Base-by-base conservation (phyloP, 257 asterid species). In the Solanum microdontum region DNA sequence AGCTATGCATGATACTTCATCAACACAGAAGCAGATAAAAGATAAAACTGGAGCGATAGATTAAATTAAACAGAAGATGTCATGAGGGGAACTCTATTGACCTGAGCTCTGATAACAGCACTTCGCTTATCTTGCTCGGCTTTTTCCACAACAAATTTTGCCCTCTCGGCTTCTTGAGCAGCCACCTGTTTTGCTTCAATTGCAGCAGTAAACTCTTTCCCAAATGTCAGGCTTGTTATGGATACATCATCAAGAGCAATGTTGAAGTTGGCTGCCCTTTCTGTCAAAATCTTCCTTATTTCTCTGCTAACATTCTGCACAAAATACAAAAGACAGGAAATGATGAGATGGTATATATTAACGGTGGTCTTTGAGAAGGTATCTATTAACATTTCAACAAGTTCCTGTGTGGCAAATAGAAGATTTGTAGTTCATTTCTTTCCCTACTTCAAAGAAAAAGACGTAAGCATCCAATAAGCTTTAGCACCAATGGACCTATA, bases 181-280 rank as follows among this genome's bases (percentile, higher is more conserved):
- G 98, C 98, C 37, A 96, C 97, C 89, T 95, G 99, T 82, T 96
- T 96, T 88, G 99, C 99, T 95, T 96, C 99, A 87, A 96, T 95
- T 86, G 99, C 98, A 88, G 98, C 98, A 24, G 98, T 94, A 89
- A 95, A 96, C 88, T 96, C 99, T 90, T 34, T 94, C 33, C 99
- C 98, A 69, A 95, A 96, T 55, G 98, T 96, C 88, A 96, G 91
- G 88, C 88, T 91, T 68, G 98, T 96, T 28, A 96, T 96, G 62
- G 99, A 95, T 82, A 96, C 99, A 89, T 96, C 99, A 87, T 96
- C 99, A 90, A 96, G 87, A n/a, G 99, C 98, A 85, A 96, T 94
- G 93, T 95, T 95, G 92, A 96, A 95, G 92, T 87, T 34, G 88
- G 95, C 92, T 7, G 99, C 99, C 91, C 99, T 95, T 23, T 93